A percentile compares a stretch with the other conserved stretches of the same genome.
These are phyloP conservation scores for Neophaeococcomyces aloes DNA, from an alignment of 2,329 filamentous ascomycete species.

Conservation along the genomic window DNA sequence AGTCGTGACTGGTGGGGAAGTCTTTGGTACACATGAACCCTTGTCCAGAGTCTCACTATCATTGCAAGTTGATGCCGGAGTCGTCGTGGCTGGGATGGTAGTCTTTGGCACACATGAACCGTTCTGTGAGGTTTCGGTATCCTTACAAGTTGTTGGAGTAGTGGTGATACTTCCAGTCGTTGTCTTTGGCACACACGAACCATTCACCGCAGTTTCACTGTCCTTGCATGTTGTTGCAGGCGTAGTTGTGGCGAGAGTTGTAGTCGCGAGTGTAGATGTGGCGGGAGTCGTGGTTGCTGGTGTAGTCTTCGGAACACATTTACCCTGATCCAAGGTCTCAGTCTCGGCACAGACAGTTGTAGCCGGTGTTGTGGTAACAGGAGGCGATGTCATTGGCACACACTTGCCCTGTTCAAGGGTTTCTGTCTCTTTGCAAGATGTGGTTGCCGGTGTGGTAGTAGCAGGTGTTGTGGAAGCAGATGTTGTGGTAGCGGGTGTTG, in stretches of 20 bases:
- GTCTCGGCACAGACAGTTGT: not conserved
- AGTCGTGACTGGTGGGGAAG: not conserved
- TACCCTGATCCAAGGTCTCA: not conserved
- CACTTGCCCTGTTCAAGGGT: too few species aligned
- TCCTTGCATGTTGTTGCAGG: slow-evolving; percentile 17
- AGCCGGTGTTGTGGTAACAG: not conserved
- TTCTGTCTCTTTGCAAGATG: too few species aligned
- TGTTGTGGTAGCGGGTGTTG: not conserved
- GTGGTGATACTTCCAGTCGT: slow-evolving; percentile 2
- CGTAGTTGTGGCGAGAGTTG: slow-evolving; percentile 4
- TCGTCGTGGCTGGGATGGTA: slow-evolving; percentile 40
- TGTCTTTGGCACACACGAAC: not conserved
- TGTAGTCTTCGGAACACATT: not conserved
- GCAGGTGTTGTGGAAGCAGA: not conserved
- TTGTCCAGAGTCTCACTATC: not conserved
- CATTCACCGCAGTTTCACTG: not conserved
- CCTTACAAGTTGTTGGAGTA: not conserved
- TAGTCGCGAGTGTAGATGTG: slow-evolving; percentile 17
- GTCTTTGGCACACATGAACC: slow-evolving; percentile 6
- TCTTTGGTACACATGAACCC: slow-evolving; percentile 3
- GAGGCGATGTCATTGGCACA: not conserved
- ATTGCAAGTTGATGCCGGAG: slow-evolving; percentile 20
- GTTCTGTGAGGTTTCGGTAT: slow-evolving; percentile 1
- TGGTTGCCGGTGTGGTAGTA: not conserved
- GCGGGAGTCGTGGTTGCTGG: slow-evolving; percentile 7